Base-by-base conservation (phyloP, 306 rosid species). In the Prunus mongolica region DNA sequence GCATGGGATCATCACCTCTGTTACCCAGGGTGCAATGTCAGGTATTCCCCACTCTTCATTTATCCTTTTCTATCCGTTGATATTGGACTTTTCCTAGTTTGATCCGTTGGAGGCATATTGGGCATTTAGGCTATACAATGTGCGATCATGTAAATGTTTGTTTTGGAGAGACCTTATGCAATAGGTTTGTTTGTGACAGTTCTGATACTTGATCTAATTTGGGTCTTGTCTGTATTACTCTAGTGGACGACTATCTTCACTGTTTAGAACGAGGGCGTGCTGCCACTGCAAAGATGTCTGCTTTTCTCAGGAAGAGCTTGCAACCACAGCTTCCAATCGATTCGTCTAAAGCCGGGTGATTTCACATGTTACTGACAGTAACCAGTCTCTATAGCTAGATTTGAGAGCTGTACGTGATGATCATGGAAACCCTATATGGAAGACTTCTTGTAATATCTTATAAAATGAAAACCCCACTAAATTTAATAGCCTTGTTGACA, bases 181-280 rank as follows among this genome's bases (percentile, higher is more conserved):
- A 51, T 18, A 13, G 15, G 52, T 20, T 76, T 76, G 16, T 62
- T 22, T 16, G 38, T 5, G 32, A 45, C 32, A 38, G 18, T 54
- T 14, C 16, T 25, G 6, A 27, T 46, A 4, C 9, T 27, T 80
- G 63, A 63, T 65, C 85, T 89, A 18, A 81, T 38, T 80, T 44
- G 66, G 54, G 64, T 81, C 18, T 74, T 82, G 72, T 46, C 76
- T 76, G 18, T 69, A 77, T 80, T 73, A 34, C 74, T 80, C 30
- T 65, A 95, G 99, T 88, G 90, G 92, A 86, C 24, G 92, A 90
- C 71, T 92, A 95, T 89, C 83, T 90, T 79, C 93, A 77, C 76
- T 89, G 99, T 79, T 90, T 95, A 69, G 97, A 95, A 61, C 87
- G 97, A 76, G 98, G 97, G 65, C 88, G 89, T 19, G 97, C 98